Percentiles rank a stretch among this genome's conserved stretches.
These are phyloP conservation scores for Funneliformis caledonium DNA, from an alignment of 371 early-diverging fungal genomes.

Conservation along the genomic window DNA sequence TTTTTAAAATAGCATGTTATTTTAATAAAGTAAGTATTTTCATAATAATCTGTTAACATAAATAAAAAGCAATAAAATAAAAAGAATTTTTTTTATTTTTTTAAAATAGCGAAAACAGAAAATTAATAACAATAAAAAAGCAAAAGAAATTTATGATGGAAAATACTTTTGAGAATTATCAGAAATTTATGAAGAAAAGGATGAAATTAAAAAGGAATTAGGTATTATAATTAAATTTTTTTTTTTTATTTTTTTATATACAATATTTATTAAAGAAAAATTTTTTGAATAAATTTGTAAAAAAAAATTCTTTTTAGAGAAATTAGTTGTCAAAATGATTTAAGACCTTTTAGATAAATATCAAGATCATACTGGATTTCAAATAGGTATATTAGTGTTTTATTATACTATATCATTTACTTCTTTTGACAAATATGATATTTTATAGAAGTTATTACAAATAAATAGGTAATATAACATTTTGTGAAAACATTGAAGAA, in stretches of 20 bases:
- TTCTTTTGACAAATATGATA: not conserved
- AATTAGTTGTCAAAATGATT: not conserved
- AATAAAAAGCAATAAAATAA: too few relatives aligned
- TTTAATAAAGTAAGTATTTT: too few relatives aligned
- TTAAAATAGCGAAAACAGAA: not conserved
- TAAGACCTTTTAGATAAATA: not conserved
- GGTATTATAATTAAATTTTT: too few relatives aligned
- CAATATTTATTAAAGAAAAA: not conserved
- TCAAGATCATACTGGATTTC: not conserved
- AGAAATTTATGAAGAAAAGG: not conserved
- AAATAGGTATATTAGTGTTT: not conserved
- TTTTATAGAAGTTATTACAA: not conserved
- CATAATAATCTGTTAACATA: too few relatives aligned
- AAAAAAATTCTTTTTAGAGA: not conserved
- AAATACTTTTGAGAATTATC: not conserved
- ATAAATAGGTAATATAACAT: not conserved
- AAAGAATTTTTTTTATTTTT: too few relatives aligned
- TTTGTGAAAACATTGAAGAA: not conserved
- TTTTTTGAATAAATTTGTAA: not conserved
- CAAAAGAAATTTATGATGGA: slow-evolving; percentile 16
- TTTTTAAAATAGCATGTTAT: too few relatives aligned
- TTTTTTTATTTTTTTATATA: too few relatives aligned
- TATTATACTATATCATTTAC: not conserved
- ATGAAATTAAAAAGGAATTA: not conserved
- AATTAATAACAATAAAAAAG: not conserved